These are phyloP conservation scores for Microdochium trichocladiopsis DNA, from an alignment of 2,329 filamentous ascomycete species.

Conservation along the genomic window DNA sequence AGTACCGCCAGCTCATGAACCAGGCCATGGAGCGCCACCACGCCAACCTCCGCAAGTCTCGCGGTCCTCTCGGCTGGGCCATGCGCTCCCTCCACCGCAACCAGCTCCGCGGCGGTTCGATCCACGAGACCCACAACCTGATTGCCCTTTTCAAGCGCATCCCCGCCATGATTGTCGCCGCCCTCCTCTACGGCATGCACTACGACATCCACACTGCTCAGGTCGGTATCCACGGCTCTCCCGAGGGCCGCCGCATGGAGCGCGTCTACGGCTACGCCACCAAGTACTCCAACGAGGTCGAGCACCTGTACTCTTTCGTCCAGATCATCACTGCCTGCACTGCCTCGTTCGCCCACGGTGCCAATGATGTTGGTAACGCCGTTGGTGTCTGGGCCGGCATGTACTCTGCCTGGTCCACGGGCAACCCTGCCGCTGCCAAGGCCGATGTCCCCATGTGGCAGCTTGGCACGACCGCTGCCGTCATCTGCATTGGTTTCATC, in stretches of 20 bases:
- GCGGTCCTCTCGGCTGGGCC: conserved; percentile 72
- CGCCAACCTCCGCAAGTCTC: conserved; percentile 53
- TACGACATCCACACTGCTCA: conserved; percentile 80
- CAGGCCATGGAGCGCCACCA: conserved; percentile 52
- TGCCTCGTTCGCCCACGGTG: conserved; percentile 68
- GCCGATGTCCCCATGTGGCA: conserved; percentile 68
- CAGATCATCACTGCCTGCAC: conserved; percentile 64
- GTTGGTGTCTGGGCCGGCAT: conserved; percentile 65
- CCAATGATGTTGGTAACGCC: conserved; percentile 70
- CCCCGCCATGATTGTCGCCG: conserved; percentile 59
- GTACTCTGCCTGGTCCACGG: conserved; percentile 60
- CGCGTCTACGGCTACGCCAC: conserved; percentile 56
- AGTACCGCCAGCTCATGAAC: conserved; percentile 56
- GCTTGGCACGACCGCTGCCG: conserved; percentile 59
- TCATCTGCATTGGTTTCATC: conserved; percentile 59
- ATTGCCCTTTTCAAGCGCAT: conserved; percentile 55
- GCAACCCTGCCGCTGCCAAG: conserved; percentile 53
- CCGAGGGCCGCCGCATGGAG: conserved; percentile 66
- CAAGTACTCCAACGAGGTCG: conserved; percentile 64
- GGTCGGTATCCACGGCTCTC: conserved; percentile 61
- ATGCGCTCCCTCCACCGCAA: conserved; percentile 72
- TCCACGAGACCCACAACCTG: conserved; percentile 71
- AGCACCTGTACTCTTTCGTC: conserved; percentile 62
- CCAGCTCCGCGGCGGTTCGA: conserved; percentile 62
- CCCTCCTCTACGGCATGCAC: conserved; percentile 64